These are phyloP conservation scores for Globisporangium uncinulatum DNA, from an alignment of 352 stramenopile genomes.

Conservation along the genomic window DNA sequence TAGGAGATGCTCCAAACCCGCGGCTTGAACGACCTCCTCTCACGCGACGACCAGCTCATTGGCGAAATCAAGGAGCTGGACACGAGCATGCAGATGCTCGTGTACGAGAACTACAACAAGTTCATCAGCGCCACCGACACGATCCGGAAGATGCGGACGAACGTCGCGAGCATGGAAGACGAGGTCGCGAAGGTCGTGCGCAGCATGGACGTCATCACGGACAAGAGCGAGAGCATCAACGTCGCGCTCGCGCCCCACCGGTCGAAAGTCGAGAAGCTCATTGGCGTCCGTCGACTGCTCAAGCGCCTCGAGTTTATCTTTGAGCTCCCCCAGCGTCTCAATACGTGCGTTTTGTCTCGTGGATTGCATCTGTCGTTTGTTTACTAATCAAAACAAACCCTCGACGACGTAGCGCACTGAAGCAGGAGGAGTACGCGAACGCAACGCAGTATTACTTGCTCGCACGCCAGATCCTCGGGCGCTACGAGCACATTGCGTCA, in stretches of 20 bases:
- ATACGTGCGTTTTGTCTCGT: constrained; percentile 24
- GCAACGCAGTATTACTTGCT: constrained; percentile 87
- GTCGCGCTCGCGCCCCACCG: constrained; percentile 74
- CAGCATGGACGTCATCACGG: constrained; percentile 87
- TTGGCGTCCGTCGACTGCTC: constrained; percentile 93
- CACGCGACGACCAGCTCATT: constrained; percentile 72
- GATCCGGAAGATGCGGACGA: constrained; percentile 95
- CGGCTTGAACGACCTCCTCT: constrained; percentile 67
- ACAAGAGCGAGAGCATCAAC: constrained; percentile 87
- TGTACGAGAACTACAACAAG: constrained; percentile 99
- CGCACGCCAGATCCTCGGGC: constrained; percentile 73
- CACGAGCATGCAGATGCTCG: constrained; percentile 99
- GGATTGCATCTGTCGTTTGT: background rate
- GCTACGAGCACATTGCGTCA: constrained; percentile 87
- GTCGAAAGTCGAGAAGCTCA: constrained; percentile 95
- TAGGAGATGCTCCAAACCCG: constrained; percentile 56
- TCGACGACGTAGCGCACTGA: constrained; percentile 41
- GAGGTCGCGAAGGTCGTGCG: constrained; percentile 83
- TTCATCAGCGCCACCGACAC: constrained; percentile 99
- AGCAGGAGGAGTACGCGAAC: constrained; percentile 85
- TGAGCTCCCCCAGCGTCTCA: constrained; percentile 90
- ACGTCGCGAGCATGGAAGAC: constrained; percentile 89
- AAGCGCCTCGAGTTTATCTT: constrained; percentile 97
- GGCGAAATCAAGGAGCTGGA: constrained; percentile 94
- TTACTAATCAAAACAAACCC: background rate